Percentiles rank a stretch among this genome's conserved stretches.
These are phyloP conservation scores for Aspergillus wentii DNA, from an alignment of 495 filamentous ascomycete genomes.

Conservation along the genomic window DNA sequence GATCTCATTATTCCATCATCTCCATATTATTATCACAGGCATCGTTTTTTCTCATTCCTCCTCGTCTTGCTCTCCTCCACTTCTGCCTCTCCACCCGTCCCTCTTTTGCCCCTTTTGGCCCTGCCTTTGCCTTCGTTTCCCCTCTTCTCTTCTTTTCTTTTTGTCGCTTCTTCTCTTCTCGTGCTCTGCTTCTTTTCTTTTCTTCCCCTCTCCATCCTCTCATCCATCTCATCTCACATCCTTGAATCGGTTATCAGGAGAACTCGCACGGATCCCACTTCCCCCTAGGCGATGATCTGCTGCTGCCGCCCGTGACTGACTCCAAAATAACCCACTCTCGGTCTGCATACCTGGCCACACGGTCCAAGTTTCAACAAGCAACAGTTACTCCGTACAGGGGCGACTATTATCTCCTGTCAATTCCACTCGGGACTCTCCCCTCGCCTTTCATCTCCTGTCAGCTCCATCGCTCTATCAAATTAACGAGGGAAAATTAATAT, in stretches of 20 bases:
- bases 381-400: background rate
- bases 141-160: slow-evolving; percentile 6
- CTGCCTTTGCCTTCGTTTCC: too few relatives aligned
- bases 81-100: slow-evolving; percentile 4
- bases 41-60: too few relatives aligned
- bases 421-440: too few relatives aligned
- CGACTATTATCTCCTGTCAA: too few relatives aligned
- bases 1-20: too few relatives aligned
- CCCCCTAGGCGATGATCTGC: too few relatives aligned
- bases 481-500: too few relatives aligned
- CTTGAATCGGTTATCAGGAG: too few relatives aligned
- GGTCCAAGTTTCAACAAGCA: background rate
- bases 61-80: slow-evolving; percentile 6
- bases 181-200: slow-evolving; percentile 1
- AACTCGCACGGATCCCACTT: slow-evolving; percentile 2
- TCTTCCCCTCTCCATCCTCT: slow-evolving; percentile 5
- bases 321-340: background rate
- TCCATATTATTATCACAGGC: too few relatives aligned
- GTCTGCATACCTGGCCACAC: background rate
- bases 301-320: too few relatives aligned
- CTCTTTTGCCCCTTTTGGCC: slow-evolving; percentile 1
- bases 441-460: too few relatives aligned
- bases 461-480: too few relatives aligned
- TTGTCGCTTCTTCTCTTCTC: slow-evolving; percentile 2
- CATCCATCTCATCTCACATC: slow-evolving; percentile 6